phyloP scores from a whole-genome alignment of 805 yeast species.

The Clavispora vitiphila region DNA sequence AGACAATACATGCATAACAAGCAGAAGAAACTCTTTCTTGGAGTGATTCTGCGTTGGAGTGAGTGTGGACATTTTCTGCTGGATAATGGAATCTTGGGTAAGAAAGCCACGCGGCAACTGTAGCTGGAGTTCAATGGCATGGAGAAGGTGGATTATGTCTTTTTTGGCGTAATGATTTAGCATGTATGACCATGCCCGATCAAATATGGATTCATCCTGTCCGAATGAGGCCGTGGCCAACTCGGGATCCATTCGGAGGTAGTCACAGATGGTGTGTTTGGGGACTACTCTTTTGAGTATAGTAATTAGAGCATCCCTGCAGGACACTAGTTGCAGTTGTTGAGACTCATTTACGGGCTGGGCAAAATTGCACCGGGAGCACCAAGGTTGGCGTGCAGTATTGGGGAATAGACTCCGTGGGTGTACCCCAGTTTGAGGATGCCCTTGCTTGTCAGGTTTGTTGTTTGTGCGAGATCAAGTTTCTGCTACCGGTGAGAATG shows the following conservation, averaged over 20 bases:
- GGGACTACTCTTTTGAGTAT: background rate
- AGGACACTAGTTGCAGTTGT: no score
- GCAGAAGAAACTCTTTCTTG: background rate
- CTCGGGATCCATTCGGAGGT: background rate
- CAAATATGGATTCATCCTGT: background rate
- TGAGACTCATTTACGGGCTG: no score
- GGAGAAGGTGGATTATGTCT: conserved; percentile 1
- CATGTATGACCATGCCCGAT: background rate
- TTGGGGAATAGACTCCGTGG: no score
- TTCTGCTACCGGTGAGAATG: no score
- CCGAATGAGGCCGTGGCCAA: background rate
- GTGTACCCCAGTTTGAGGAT: no score
- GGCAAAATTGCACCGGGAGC: no score
- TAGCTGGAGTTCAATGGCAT: conserved; percentile 3
- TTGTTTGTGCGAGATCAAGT: no score
- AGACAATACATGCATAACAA: conserved; percentile 7
- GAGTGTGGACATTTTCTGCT: background rate
- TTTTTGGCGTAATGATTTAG: background rate
- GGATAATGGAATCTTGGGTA: conserved; percentile 4
- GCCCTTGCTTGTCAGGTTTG: no score
- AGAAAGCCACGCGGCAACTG: conserved; percentile 2
- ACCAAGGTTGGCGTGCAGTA: no score
- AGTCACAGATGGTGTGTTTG: background rate
- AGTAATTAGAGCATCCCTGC: background rate
- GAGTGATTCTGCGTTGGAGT: background rate